Evolutionary conservation across 345 rosid genomes (phyloP), one percentile per base, ranked within the genome.

Genomic region (Eutrema heterophyllum): DNA sequence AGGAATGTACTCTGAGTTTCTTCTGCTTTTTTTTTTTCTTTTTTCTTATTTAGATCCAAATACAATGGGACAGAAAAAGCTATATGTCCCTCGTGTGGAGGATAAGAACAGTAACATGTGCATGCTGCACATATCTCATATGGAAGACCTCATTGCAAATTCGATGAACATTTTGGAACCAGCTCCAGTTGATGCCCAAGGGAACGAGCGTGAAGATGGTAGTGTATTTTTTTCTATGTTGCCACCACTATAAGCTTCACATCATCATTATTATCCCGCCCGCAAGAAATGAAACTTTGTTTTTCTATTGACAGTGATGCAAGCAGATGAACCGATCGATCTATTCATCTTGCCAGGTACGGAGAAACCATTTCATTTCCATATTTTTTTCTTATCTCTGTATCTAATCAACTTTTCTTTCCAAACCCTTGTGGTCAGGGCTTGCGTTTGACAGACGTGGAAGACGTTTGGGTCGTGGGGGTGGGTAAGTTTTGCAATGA

Each of bases 81-180:
- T 95, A 43, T 92, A 88, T 83, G 97, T 95, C 56, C 99, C 97
- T 11, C 83, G 89, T 14, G 97, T 95, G 71, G 99, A 92, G 84
- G 97, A 95, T 80, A 92, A 86, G 84, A 92, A 92, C 45, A 74
- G 96, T 62, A 82, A 92, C 80, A 92, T 95, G 97, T 74, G 92
- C 49, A 90, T 95, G 97, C 82, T 92, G 45, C 84, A 83, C 71
- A 87, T 92, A 63, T 87, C 92, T 26, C 84, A 78, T 40, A 80
- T 90, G 68, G 86, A 86, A 52, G 97, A 92, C 81, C 82, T 92
- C 10, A 76, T 89, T 79, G 90, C 97, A 33, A 95, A 95, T 70
- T 87, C 99, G 0, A 95, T 95, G 99, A 75, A 86, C 65, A 95
- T 95, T 78, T 84, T 95, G 72, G 99, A 95, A 78, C 99, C 97